These are phyloP conservation scores for Boletus reticuloceps DNA, from an alignment of 768 basidiomycete species.

Conservation along the genomic window DNA sequence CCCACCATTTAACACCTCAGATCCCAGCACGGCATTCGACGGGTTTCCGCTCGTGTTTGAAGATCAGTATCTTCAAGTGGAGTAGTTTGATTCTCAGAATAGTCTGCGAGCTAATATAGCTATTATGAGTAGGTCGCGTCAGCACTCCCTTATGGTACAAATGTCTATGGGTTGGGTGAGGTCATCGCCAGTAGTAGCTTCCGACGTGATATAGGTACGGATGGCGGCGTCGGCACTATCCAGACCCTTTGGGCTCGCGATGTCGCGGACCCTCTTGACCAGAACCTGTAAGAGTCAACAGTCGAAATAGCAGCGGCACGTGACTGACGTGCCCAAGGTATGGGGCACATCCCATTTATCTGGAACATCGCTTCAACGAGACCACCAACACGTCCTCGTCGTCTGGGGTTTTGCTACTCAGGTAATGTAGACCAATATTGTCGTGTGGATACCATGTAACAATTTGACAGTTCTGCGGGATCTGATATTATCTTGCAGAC, in stretches of 20 bases:
- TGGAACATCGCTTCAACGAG: slow-evolving; percentile 68
- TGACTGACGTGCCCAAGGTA: slow-evolving; percentile 41
- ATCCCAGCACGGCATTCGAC: slow-evolving; percentile 54
- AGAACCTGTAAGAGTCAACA: slow-evolving; percentile 52
- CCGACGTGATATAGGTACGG: slow-evolving; percentile 53
- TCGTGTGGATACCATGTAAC: slow-evolving; percentile 1
- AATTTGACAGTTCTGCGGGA: slow-evolving; percentile 52
- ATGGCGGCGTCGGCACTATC: slow-evolving; percentile 51
- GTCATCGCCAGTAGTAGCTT: slow-evolving; percentile 68
- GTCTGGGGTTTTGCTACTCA: slow-evolving; percentile 79
- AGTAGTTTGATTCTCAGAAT: neutral
- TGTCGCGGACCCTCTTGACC: slow-evolving; percentile 57
- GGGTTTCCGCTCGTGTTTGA: slow-evolving; percentile 75
- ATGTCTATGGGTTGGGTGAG: slow-evolving; percentile 80
- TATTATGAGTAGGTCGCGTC: slow-evolving; percentile 50
- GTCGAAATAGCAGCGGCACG: neutral
- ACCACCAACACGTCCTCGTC: slow-evolving; percentile 51
- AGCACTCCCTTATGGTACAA: slow-evolving; percentile 60
- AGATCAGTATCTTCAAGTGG: slow-evolving; percentile 73
- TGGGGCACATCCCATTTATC: slow-evolving; percentile 66
- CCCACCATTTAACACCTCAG: slow-evolving; percentile 46
- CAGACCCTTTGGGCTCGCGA: slow-evolving; percentile 77
- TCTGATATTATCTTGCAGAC: slow-evolving; percentile 68
- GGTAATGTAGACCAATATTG: slow-evolving; percentile 33
- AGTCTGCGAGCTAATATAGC: neutral